A percentile compares a stretch with the other conserved stretches of the same genome.
These are phyloP conservation scores for Tulasnella sp. DNA, from an alignment of 768 basidiomycete species.

Conservation along the genomic window DNA sequence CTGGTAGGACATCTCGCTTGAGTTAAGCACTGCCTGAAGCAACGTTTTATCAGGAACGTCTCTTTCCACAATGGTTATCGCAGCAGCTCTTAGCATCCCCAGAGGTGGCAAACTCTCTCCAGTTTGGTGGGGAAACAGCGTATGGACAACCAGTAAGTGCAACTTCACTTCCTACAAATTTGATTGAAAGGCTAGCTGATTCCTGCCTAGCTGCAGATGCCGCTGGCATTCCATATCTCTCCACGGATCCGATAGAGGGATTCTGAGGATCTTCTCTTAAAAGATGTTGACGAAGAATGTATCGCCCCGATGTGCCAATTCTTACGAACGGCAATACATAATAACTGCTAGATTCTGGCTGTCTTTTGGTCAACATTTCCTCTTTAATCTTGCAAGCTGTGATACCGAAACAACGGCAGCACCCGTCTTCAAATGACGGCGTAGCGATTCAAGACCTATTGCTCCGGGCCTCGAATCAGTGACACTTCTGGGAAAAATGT, in stretches of 20 bases:
- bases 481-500: too few relatives aligned
- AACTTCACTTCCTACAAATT: not conserved
- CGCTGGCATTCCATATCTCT: not conserved
- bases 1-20: constrained; percentile 36
- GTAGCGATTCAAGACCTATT: too few relatives aligned
- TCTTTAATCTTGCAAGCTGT: too few relatives aligned
- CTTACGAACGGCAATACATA: not conserved
- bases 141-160: constrained; percentile 19
- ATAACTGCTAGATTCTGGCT: too few relatives aligned
- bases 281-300: not conserved
- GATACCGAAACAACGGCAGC: too few relatives aligned
- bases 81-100: constrained; percentile 43
- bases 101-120: constrained; percentile 36
- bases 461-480: too few relatives aligned
- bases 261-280: not conserved
- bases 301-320: not conserved
- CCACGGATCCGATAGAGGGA: not conserved
- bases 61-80: constrained; percentile 43
- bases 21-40: not conserved
- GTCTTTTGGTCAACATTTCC: too few relatives aligned
- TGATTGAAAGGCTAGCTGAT: not conserved
- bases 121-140: constrained; percentile 43
- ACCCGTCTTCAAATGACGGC: too few relatives aligned
- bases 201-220: not conserved
- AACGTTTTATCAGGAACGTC: constrained; percentile 37